Conservation (phyloP, 805 yeast genomes). For the Monosporozyma siamensis region DNA sequence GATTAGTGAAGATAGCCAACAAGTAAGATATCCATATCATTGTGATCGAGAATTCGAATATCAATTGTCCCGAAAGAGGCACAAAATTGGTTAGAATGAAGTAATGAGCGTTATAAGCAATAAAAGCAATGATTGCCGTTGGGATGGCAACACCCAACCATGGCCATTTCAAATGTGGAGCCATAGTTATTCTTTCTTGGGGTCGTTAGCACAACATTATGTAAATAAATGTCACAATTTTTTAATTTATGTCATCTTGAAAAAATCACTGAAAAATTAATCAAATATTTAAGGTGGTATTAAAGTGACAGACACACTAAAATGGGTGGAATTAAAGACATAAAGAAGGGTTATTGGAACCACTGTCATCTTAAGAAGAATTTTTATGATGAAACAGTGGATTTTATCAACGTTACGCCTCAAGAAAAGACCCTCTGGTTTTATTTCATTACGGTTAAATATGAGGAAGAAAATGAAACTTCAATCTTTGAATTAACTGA, state of each 20-base stretch:
- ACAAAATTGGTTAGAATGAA: conserved; percentile 43
- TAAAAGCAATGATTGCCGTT: conserved; percentile 40
- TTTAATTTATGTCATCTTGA: too few species aligned
- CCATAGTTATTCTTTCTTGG: conserved; percentile 17
- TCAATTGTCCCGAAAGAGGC: conserved; percentile 32
- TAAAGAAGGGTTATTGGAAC: too few species aligned
- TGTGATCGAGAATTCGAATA: conserved; percentile 39
- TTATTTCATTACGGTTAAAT: not conserved
- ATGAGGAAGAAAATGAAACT: not conserved
- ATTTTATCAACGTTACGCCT: too few species aligned
- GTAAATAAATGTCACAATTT: too few species aligned
- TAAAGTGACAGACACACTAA: too few species aligned
- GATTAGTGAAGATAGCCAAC: conserved; percentile 53
- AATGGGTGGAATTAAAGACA: too few species aligned
- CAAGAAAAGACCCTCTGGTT: too few species aligned
- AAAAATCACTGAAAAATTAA: too few species aligned
- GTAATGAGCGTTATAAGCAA: conserved; percentile 56
- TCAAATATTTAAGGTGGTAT: too few species aligned
- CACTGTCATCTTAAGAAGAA: too few species aligned
- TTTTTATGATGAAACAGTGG: too few species aligned
- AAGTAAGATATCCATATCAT: conserved; percentile 69
- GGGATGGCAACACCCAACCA: conserved; percentile 56
- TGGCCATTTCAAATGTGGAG: conserved; percentile 38
- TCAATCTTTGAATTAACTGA: not conserved
- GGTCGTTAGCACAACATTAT: too few species aligned